Conservation (phyloP, 2,329 filamentous ascomycete species). For the Basipetospora chlamydospora region DNA sequence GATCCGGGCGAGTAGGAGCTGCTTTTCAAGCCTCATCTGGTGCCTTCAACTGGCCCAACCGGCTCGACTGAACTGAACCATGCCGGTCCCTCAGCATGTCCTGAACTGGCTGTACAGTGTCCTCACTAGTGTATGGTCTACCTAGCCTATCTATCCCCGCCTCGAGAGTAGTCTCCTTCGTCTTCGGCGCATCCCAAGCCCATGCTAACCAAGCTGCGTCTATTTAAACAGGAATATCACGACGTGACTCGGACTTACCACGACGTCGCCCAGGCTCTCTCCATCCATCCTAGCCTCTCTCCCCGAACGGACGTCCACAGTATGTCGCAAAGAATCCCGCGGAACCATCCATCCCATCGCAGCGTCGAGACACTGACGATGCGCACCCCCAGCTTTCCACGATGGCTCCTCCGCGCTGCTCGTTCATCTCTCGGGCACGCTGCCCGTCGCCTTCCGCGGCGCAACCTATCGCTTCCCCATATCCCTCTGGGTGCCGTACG, state of each 20-base stretch:
- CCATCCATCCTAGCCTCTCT: conserved; percentile 63
- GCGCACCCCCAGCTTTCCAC: conserved; percentile 53
- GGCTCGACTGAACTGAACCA: conserved; percentile 19
- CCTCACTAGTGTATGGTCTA: conserved; percentile 50
- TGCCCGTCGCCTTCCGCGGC: conserved; percentile 85
- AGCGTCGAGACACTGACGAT: conserved; percentile 11
- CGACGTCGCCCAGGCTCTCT: conserved; percentile 72
- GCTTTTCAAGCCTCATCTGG: too few species aligned
- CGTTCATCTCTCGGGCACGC: conserved; percentile 69
- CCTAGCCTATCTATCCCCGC: conserved; percentile 6
- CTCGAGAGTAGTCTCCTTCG: too few species aligned
- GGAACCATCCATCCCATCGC: too few species aligned
- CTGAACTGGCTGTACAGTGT: conserved; percentile 94
- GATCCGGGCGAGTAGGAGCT: too few species aligned
- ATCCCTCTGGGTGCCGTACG: conserved; percentile 83
- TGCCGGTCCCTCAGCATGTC: conserved; percentile 74
- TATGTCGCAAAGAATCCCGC: conserved; percentile 21
- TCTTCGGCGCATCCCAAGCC: too few species aligned
- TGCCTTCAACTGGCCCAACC: too few species aligned
- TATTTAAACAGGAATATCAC: conserved; percentile 59
- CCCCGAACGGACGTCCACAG: conserved; percentile 93
- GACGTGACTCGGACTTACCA: conserved; percentile 88
- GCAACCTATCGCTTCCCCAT: conserved; percentile 83
- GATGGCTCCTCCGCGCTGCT: conserved; percentile 78
- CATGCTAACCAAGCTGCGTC: conserved; percentile 6